phyloP scores from a whole-genome alignment of 169 alveolate genomes.

The Cardiosporidium cionae region DNA sequence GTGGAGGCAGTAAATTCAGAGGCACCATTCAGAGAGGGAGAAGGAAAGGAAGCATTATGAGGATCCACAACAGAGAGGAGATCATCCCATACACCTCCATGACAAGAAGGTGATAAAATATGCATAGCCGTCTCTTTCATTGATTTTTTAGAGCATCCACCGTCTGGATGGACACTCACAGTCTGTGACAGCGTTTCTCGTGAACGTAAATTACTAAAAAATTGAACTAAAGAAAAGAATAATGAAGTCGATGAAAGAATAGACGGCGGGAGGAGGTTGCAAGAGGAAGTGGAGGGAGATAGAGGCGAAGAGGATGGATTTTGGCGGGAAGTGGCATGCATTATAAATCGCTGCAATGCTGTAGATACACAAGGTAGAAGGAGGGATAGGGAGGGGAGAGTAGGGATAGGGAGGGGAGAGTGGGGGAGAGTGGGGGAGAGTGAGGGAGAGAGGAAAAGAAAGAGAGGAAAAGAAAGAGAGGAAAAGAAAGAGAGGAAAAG shows the following conservation, averaged over 20 bases:
- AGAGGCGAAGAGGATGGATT: no score
- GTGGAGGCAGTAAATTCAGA: not conserved
- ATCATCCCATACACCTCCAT: slow-evolving; percentile 74
- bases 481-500: no score
- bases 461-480: no score
- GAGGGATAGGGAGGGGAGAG: no score
- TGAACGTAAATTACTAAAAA: slow-evolving; percentile 11
- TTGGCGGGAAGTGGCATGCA: no score
- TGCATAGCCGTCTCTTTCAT: slow-evolving; percentile 25
- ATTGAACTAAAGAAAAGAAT: slow-evolving; percentile 21
- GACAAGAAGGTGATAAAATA: slow-evolving; percentile 41
- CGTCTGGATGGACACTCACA: slow-evolving; percentile 2
- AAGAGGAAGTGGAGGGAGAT: slow-evolving; percentile 5
- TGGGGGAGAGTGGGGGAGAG: no score
- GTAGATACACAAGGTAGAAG: no score
- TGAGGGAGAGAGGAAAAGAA: no score
- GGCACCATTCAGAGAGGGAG: slow-evolving; percentile 11
- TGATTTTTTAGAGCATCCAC: slow-evolving; percentile 20
- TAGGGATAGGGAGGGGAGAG: no score
- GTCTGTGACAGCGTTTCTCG: slow-evolving; percentile 5
- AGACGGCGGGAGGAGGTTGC: slow-evolving; percentile 6
- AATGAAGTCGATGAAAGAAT: slow-evolving; percentile 17
- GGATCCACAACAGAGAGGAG: slow-evolving; percentile 55
- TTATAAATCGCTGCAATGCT: no score
- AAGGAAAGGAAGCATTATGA: slow-evolving; percentile 43